Base-by-base conservation (phyloP, 768 basidiomycete species). In the Serendipita sp. region DNA sequence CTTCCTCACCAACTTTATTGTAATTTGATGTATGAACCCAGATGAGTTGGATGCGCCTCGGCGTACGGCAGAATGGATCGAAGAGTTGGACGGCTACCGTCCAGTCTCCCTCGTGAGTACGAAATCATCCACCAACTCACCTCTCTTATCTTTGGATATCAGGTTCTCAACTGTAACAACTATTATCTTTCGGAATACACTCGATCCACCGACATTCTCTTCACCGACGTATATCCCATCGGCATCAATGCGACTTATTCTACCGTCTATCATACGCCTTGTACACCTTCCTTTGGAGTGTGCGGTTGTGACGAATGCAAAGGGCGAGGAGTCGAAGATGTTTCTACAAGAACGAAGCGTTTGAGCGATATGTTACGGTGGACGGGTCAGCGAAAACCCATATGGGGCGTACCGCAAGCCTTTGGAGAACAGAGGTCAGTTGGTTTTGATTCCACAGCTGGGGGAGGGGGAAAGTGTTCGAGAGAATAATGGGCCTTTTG, bases 271-370 rank as follows among this genome's bases (percentile, higher is more conserved):
- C 10, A 60, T 4, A 73, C 72, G 0, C 56, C 63, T 0, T 70
- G 71, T 47, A 71, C 66, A 44, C 16, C 52, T 0, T 65, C 63
- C 8, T 71, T 69, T 58, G 72, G 70, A 11, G 66, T 64, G 23
- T 71, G 70, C 23, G 73, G 73, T 0, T 74, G 73, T 63, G 73
- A 73, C 47, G 63, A 68, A 28, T 73, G 72, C 58, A 11, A 41
- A 51, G 70, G 70, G 5, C 64, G 44, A 16, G 64, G 67, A n/a
- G 64, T 66, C 8, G 28, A 23, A 23, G 71, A 72, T 47, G 1
- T 23, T 1, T 23, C 23, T 23, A 23, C 23, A 23, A 23, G 23
- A 23, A 23, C 23, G 1, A 23, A 23, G 23, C 23, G 23, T 23
- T 23, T 23, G 23, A 23, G 23, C 36, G 36, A 13, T 68, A 0